Percentiles rank a stretch among this genome's conserved stretches.
Evolutionary conservation across 2,329 filamentous ascomycete species (phyloP).

Genomic region (Xylariaceae sp.): DNA sequence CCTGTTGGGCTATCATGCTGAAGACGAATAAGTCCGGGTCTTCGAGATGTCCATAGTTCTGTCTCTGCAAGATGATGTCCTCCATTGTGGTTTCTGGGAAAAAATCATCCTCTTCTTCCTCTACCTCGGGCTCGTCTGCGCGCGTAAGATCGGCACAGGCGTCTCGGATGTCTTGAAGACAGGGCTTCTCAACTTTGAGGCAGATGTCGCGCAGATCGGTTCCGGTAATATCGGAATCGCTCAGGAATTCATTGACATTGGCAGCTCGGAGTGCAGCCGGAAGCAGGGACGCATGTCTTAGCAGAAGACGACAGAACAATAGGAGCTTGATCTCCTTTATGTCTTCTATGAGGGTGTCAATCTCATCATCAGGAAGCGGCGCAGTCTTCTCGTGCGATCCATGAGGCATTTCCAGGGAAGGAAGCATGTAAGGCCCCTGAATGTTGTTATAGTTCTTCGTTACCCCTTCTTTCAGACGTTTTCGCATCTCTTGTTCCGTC

Average conservation of each 20-base stretch:
- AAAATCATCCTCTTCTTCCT: slow-evolving; percentile 33
- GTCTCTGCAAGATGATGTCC: slow-evolving; percentile 25
- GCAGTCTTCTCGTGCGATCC: slow-evolving; percentile 32
- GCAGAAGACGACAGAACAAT: slow-evolving; percentile 43
- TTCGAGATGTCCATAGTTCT: slow-evolving; percentile 11
- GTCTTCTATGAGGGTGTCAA: slow-evolving; percentile 39
- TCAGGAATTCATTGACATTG: slow-evolving; percentile 42
- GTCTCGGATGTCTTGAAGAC: slow-evolving; percentile 45
- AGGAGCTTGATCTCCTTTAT: slow-evolving; percentile 45
- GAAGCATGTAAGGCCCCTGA: slow-evolving; percentile 32
- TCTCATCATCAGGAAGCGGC: slow-evolving; percentile 39
- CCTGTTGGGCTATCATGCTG: slow-evolving; percentile 33
- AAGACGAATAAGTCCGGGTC: slow-evolving; percentile 19
- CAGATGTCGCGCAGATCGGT: slow-evolving; percentile 43
- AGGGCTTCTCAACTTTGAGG: slow-evolving; percentile 43
- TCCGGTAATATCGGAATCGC: slow-evolving; percentile 37
- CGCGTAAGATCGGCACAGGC: slow-evolving; percentile 46
- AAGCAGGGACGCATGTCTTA: slow-evolving; percentile 42
- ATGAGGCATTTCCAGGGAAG: slow-evolving; percentile 31
- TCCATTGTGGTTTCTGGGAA: slow-evolving; percentile 25
- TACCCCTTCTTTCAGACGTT: slow-evolving; percentile 37
- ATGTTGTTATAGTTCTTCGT: slow-evolving; percentile 32
- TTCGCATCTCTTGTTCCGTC: slow-evolving; percentile 36
- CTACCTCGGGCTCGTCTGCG: slow-evolving; percentile 29
- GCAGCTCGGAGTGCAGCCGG: slow-evolving; percentile 40